Base-by-base conservation (phyloP, 345 rosid species). In the Populus ilicifolia region DNA sequence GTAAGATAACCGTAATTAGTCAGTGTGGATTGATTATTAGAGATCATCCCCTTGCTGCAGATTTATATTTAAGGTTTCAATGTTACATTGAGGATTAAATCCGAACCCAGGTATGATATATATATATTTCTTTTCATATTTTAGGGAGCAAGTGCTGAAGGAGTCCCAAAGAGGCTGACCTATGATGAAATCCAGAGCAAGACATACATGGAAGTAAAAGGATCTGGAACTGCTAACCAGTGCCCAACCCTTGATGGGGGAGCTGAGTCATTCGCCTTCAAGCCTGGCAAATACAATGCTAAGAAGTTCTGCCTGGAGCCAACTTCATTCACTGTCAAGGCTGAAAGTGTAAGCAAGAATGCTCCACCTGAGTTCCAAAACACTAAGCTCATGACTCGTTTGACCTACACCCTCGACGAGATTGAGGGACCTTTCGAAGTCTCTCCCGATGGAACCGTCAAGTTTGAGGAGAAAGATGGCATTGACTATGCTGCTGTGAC, bases 381-480 rank as follows among this genome's bases (percentile, higher is more conserved):
- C 64, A 95, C 98, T 76, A 95, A 92, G 87, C 99, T 95, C 86
- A 95, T 93, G 99, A 95, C 99, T 67, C 97, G 97, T 21, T 88
- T 95, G 39, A 95, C 99, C 79, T 95, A 95, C 87, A 95, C 98
- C 10, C 98, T 93, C 8, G 98, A 95, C 52, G 98, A 95, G 80
- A 95, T 95, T 18, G 97, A 95, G 80, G 99, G 99, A 16, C 98
- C 99, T 39, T 93, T 95, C 63, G 97, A 92, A 79, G 99, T 94
- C 23, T 82, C 92, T 16, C 8, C 94, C 0, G 89, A 91, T 63
- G 92, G 94, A 5, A 76, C 81, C 1, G 72, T 91, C 76, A 94
- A 86, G 21, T 93, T 95, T 67, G 96, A 77, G 86, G 96, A 92
- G 86, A 90, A 94, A 77, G 97, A 92, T 30, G 97, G 98, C 0